phyloP scores from a whole-genome alignment of 208 protist species.

The Wallacemonas collosoma region DNA sequence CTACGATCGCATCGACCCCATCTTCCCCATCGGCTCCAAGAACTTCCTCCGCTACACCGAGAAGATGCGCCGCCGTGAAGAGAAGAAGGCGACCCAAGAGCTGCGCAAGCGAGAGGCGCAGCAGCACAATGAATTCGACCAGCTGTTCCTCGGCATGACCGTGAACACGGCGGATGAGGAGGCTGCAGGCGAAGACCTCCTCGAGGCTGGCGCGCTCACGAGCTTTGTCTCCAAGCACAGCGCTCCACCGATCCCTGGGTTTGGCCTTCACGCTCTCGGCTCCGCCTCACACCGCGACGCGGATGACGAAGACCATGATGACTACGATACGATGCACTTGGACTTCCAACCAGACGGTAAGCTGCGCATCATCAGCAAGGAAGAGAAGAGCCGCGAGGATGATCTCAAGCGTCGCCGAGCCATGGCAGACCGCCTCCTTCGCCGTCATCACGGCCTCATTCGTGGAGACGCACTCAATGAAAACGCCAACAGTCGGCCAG shows the following conservation, averaged over 20 bases:
- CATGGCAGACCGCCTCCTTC: constrained; percentile 75
- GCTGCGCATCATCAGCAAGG: constrained; percentile 77
- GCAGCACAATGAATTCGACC: constrained; percentile 76
- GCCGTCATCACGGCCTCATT: constrained; percentile 39
- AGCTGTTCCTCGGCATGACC: constrained; percentile 82
- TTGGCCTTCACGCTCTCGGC: constrained; percentile 29
- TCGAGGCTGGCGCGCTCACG: constrained; percentile 74
- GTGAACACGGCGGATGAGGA: constrained; percentile 49
- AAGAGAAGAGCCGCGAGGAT: constrained; percentile 66
- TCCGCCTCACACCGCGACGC: constrained; percentile 6
- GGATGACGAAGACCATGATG: constrained; percentile 18
- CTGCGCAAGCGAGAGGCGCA: constrained; percentile 54
- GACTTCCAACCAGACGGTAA: constrained; percentile 78
- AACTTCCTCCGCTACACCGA: constrained; percentile 87
- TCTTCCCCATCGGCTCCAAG: constrained; percentile 85
- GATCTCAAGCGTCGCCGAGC: constrained; percentile 47
- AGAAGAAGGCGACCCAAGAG: constrained; percentile 76
- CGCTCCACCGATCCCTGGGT: constrained; percentile 26
- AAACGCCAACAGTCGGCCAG: constrained; percentile 34
- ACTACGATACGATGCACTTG: constrained; percentile 66
- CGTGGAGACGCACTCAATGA: constrained; percentile 60
- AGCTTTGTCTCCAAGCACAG: constrained; percentile 70
- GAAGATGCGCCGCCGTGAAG: constrained; percentile 80
- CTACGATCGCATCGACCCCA: constrained; percentile 68
- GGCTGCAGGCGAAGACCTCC: constrained; percentile 62